These are phyloP conservation scores for Trichoderma gamsii DNA, from an alignment of 495 filamentous ascomycete species.

Conservation along the genomic window DNA sequence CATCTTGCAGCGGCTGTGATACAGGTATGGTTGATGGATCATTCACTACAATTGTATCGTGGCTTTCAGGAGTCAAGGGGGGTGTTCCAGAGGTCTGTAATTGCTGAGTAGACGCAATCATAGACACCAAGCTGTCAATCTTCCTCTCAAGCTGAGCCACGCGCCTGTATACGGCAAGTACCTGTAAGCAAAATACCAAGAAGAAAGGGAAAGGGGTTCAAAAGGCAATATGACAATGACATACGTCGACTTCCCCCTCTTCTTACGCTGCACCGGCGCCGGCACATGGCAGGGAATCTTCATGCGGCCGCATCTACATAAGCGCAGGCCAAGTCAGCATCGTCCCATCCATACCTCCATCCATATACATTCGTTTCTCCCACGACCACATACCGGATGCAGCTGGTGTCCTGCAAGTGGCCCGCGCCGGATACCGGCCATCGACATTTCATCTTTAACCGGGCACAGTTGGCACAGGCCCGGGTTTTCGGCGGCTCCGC, in stretches of 20 bases:
- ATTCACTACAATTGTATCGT: background rate
- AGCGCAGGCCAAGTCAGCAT: background rate
- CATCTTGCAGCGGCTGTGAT: background rate
- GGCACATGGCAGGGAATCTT: slow-evolving; percentile 15
- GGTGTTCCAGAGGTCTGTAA: slow-evolving; percentile 8
- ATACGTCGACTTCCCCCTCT: slow-evolving; percentile 16
- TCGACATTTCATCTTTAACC: slow-evolving; percentile 15
- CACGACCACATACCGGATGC: slow-evolving; percentile 18
- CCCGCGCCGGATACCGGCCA: slow-evolving; percentile 4
- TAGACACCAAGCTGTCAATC: slow-evolving; percentile 29
- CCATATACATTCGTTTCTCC: background rate
- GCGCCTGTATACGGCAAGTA: slow-evolving; percentile 17
- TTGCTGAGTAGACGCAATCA: slow-evolving; percentile 24
- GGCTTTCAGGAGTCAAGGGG: slow-evolving; percentile 11
- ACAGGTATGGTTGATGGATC: background rate
- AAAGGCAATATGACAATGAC: background rate
- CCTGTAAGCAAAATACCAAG: background rate
- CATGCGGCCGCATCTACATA: background rate
- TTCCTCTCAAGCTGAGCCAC: slow-evolving; percentile 29
- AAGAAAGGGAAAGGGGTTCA: background rate
- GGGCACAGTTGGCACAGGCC: slow-evolving; percentile 10
- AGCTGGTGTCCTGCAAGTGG: background rate
- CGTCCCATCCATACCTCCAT: background rate
- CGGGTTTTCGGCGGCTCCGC: background rate
- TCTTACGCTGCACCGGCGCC: slow-evolving; percentile 6